Percentiles rank a stretch among this genome's conserved stretches.
Evolutionary conservation across 78 protist genomes (phyloP).

Genomic region (Bigelowiella natans): DNA sequence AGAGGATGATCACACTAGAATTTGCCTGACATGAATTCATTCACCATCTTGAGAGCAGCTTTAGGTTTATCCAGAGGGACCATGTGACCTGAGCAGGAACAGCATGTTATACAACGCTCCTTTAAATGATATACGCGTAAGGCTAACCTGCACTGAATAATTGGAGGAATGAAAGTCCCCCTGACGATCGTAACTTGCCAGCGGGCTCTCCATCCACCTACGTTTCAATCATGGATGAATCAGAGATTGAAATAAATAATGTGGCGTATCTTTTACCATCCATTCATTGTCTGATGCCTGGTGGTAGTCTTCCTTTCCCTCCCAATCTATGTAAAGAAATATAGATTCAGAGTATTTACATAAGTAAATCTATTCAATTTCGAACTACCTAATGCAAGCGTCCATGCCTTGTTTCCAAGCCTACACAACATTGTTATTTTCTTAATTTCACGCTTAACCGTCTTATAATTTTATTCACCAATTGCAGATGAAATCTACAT

Average conservation of each 20-base stretch:
- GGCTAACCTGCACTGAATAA: neutral
- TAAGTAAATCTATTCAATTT: no score
- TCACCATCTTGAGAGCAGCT: neutral
- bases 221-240: neutral
- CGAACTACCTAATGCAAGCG: no score
- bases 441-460: no score
- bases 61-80: conserved; percentile 17
- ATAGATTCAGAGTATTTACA: no score
- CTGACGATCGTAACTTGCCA: neutral
- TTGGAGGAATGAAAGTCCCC: conserved; percentile 2
- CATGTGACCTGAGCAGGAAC: neutral
- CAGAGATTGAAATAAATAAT: neutral
- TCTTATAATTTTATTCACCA: no score
- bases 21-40: neutral
- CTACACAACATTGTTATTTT: no score
- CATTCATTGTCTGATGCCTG: neutral
- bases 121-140: neutral
- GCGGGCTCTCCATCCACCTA: neutral
- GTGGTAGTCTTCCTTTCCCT: neutral
- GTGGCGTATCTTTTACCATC: neutral
- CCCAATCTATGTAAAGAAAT: no score
- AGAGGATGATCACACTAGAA: no score
- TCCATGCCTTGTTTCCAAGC: no score
- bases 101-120: neutral
- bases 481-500: conserved; percentile 23